These are phyloP conservation scores for Stylonectria norvegica DNA, from an alignment of 2,329 filamentous ascomycete species.

Conservation along the genomic window DNA sequence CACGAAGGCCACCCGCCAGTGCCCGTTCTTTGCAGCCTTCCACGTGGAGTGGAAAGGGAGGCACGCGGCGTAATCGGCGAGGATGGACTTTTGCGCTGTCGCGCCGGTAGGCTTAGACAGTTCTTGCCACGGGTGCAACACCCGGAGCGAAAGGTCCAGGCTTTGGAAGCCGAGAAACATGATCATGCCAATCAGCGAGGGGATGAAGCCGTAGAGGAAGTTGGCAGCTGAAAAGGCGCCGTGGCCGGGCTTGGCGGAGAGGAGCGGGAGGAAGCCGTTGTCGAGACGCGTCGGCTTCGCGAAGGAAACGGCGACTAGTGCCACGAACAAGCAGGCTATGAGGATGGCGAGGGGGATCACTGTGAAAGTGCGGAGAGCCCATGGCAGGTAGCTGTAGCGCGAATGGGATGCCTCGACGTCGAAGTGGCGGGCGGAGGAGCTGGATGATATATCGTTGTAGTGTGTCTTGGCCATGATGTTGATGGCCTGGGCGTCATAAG, in stretches of 20 bases:
- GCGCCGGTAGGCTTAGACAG: constrained; percentile 56
- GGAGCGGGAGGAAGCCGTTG: constrained; percentile 66
- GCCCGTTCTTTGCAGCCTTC: constrained; percentile 56
- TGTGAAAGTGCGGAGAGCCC: constrained; percentile 66
- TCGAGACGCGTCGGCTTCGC: constrained; percentile 63
- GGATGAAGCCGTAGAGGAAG: constrained; percentile 80
- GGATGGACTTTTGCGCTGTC: constrained; percentile 59
- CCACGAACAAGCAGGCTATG: constrained; percentile 59
- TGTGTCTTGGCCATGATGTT: constrained; percentile 26
- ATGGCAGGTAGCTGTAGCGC: constrained; percentile 66
- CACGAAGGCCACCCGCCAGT: constrained; percentile 62
- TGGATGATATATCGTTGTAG: constrained; percentile 31
- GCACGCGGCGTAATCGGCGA: constrained; percentile 68
- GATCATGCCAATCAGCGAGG: constrained; percentile 63
- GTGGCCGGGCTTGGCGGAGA: constrained; percentile 57
- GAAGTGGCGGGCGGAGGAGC: constrained; percentile 28
- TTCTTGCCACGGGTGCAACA: constrained; percentile 67
- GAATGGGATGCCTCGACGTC: constrained; percentile 15
- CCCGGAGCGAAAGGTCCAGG: constrained; percentile 62
- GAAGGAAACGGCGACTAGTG: constrained; percentile 76
- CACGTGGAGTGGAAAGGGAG: constrained; percentile 58
- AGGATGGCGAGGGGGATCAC: constrained; percentile 65
- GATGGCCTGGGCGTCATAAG: constrained; percentile 29
- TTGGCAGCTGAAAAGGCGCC: constrained; percentile 79
- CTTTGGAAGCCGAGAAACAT: constrained; percentile 65